Evolutionary conservation across 495 filamentous ascomycete species (phyloP).

Genomic region (Glutinoglossum americanum): DNA sequence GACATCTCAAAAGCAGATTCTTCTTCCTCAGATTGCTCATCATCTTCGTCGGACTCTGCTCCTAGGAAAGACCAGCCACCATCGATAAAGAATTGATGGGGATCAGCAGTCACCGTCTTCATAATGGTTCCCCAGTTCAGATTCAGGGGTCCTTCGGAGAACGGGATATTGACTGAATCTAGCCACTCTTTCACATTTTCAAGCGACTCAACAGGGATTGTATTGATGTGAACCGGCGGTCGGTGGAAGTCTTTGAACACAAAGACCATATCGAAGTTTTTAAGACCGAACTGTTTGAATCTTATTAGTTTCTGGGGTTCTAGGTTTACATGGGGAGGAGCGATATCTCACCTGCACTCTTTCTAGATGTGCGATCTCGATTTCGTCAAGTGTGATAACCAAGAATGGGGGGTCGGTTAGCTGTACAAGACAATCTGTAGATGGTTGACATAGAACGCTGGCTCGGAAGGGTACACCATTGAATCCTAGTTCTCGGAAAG

Average conservation of each 20-base stretch:
- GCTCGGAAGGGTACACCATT: constrained; percentile 88
- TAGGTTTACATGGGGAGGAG: background rate
- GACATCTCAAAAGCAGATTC: constrained; percentile 80
- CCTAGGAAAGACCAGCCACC: constrained; percentile 90
- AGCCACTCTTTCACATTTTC: constrained; percentile 97
- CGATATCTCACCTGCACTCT: constrained; percentile 48
- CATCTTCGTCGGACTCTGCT: constrained; percentile 74
- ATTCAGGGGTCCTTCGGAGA: constrained; percentile 86
- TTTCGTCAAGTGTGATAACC: constrained; percentile 82
- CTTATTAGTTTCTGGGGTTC: background rate
- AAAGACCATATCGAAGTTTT: constrained; percentile 97
- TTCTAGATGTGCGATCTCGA: constrained; percentile 91
- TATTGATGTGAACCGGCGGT: constrained; percentile 81
- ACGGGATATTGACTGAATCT: constrained; percentile 83
- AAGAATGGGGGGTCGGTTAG: constrained; percentile 93
- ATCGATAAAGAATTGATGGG: constrained; percentile 84
- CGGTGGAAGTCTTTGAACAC: constrained; percentile 92
- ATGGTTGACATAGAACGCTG: constrained; percentile 85
- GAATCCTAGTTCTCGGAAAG: constrained; percentile 90
- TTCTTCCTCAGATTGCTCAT: constrained; percentile 55
- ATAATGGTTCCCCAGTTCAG: constrained; percentile 98
- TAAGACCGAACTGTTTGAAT: constrained; percentile 55
- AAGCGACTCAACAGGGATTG: constrained; percentile 85
- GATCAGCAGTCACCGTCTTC: constrained; percentile 90
- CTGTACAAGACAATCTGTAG: constrained; percentile 95